Evolutionary conservation across 2,329 filamentous ascomycete species (phyloP), one percentile per base, ranked within the genome.

Genomic region (Phyllosticta paracitricarpa): DNA sequence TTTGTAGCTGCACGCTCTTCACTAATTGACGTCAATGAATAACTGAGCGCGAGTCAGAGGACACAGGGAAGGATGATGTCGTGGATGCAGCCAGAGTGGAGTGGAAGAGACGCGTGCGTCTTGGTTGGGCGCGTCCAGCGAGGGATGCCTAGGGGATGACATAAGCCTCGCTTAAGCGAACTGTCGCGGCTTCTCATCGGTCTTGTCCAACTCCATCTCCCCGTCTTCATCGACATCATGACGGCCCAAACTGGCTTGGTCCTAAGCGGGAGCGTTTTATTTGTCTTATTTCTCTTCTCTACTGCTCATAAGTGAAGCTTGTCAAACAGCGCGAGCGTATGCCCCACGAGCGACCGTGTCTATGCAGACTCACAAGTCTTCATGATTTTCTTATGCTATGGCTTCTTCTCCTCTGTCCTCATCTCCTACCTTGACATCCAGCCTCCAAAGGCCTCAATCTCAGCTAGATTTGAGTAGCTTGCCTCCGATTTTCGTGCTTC

Each of bases 401-500:
- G 9, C 48, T 17, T 48, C 51, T 2, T 54, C 59, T 19, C 55
- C 59, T n/a, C 22, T n/a, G 4, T 51, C 40, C 12, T 22, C 55
- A 25, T 28, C 52, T 12, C 14, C 54, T 7, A 4, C 40, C 10
- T 17, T 14, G n/a, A 14, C 33, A 26, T 25, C 54, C 24, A 59
- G 52, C 26, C 56, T 54, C 2, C 40, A 19, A 48, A 48, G 6
- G 17, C 58, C 24, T n/a, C 53, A 40, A 6, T 40, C 59, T 8
- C 40, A 54, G n/a, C 35, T 78, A 25, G 73, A 81, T 67, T 70
- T 82, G 2, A 75, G 73, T 59, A 64, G 63, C 26, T 70, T 81
- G 26, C 89, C 89, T 10, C 78, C 83, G 3, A 86, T 94, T 25
- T 94, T 86, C 66, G 78, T 97, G 14, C 80, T 96, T 0, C 76